Conservation (phyloP, 768 basidiomycete genomes). For the Gloeostereum incarnatum region DNA sequence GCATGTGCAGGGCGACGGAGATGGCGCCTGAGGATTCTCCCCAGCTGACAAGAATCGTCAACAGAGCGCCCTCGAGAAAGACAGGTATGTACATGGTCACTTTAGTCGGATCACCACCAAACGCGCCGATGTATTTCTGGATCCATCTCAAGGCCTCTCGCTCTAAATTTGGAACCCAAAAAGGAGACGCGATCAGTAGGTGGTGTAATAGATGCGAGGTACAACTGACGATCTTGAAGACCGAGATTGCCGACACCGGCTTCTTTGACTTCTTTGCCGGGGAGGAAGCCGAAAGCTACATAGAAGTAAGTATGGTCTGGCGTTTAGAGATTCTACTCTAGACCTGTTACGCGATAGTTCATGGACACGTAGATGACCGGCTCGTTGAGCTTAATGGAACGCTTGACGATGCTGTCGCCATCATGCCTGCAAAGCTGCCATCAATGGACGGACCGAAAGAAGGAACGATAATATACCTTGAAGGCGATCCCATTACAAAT, state of each 20-base stretch:
- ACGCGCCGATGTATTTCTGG: constrained; percentile 32
- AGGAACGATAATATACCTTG: constrained; percentile 1
- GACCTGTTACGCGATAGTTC: constrained; percentile 20
- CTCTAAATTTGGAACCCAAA: constrained; percentile 15
- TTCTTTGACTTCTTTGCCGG: constrained; percentile 18
- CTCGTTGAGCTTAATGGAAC: constrained; percentile 16
- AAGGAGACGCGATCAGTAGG: not conserved
- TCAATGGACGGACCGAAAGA: not conserved
- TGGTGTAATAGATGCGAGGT: too few species aligned
- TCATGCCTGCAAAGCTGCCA: constrained; percentile 13
- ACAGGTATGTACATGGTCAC: constrained; percentile 20
- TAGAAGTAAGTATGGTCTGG: not conserved
- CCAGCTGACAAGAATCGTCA: constrained; percentile 10
- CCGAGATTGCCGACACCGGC: constrained; percentile 30
- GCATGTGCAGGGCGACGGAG: constrained; percentile 40
- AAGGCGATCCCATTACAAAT: not conserved
- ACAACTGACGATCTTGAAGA: constrained; percentile 31
- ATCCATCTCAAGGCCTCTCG: constrained; percentile 35
- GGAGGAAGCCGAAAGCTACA: constrained; percentile 21
- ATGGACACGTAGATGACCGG: constrained; percentile 23
- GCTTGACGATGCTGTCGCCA: constrained; percentile 16
- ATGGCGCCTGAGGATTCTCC: constrained; percentile 43
- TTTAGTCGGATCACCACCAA: constrained; percentile 36
- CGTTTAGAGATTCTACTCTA: constrained; percentile 9
- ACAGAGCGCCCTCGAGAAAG: constrained; percentile 1